Evolutionary conservation across 768 basidiomycete genomes (phyloP).

Genomic region (Kondoa subrosea): DNA sequence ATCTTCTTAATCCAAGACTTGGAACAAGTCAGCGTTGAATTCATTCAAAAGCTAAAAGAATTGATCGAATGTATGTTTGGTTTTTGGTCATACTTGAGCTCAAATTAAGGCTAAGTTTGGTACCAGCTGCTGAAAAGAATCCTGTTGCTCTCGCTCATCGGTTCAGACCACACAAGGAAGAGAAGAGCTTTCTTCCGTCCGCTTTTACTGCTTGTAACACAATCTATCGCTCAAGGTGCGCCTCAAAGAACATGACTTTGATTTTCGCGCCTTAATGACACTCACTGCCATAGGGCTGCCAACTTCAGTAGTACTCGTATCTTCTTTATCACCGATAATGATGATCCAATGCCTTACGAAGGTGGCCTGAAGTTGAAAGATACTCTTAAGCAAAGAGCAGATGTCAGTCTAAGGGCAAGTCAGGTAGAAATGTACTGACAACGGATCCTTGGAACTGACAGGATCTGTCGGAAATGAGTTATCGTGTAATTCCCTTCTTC

Average conservation of each 20-base stretch:
- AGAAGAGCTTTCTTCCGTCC: slow-evolving; percentile 51
- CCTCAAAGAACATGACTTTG: no score
- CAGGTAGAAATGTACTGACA: not conserved
- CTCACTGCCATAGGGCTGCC: slow-evolving; percentile 41
- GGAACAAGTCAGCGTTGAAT: slow-evolving; percentile 57
- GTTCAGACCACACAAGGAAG: slow-evolving; percentile 49
- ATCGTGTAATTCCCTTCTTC: slow-evolving; percentile 73
- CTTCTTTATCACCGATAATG: slow-evolving; percentile 82
- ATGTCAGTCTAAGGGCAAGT: not conserved
- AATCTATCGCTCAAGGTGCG: slow-evolving; percentile 81
- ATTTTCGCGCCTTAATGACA: no score
- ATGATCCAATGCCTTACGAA: slow-evolving; percentile 42
- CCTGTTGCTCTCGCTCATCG: slow-evolving; percentile 41
- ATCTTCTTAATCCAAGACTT: slow-evolving; percentile 62
- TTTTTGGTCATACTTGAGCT: slow-evolving; percentile 10
- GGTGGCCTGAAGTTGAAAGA: slow-evolving; percentile 31
- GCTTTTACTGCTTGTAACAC: slow-evolving; percentile 81
- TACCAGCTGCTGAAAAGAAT: slow-evolving; percentile 49
- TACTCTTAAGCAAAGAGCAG: not conserved
- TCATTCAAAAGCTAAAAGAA: slow-evolving; percentile 59
- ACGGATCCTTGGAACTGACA: slow-evolving; percentile 29
- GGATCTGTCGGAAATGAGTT: slow-evolving; percentile 68
- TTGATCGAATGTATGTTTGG: slow-evolving; percentile 53
- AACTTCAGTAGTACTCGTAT: slow-evolving; percentile 69
- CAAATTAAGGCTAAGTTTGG: not conserved